phyloP scores from a whole-genome alignment of 805 yeast species.

The Candida dajiaensis region DNA sequence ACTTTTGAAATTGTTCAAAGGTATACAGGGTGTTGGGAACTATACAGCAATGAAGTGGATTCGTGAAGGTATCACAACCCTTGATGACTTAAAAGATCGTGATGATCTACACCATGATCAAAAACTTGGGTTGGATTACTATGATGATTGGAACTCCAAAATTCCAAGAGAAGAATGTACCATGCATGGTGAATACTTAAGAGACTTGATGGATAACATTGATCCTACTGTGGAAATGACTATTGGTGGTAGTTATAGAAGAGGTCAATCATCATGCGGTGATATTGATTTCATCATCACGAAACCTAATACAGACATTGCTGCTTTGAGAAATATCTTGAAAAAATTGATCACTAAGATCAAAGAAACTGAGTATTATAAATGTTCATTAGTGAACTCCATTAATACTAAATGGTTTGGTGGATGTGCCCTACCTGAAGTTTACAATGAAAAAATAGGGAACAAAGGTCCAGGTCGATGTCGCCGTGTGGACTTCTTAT shows the following conservation, averaged over 20 bases:
- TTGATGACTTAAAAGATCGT: conserved; percentile 32
- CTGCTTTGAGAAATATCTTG: conserved; percentile 18
- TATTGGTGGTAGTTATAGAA: conserved; percentile 47
- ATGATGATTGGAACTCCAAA: conserved; percentile 38
- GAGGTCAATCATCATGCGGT: conserved; percentile 42
- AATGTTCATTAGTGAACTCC: conserved; percentile 17
- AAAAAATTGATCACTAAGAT: conserved; percentile 20
- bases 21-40: conserved; percentile 47
- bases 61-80: conserved; percentile 30
- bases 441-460: conserved; percentile 24
- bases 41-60: conserved; percentile 35
- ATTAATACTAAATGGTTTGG: conserved; percentile 27
- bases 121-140: conserved; percentile 38
- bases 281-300: conserved; percentile 50
- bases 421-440: conserved; percentile 29
- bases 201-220: conserved; percentile 19
- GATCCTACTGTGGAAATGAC: conserved; percentile 31
- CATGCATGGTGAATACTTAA: conserved; percentile 32
- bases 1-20: conserved; percentile 28
- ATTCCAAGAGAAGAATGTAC: conserved; percentile 43
- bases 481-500: conserved; percentile 49
- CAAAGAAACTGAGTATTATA: conserved; percentile 22
- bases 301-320: conserved; percentile 25
- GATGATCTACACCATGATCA: conserved; percentile 26
- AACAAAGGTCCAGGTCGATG: conserved; percentile 29